phyloP scores from a whole-genome alignment of 1,284 basidiomycete genomes.

The Marasmius tenuissimus region DNA sequence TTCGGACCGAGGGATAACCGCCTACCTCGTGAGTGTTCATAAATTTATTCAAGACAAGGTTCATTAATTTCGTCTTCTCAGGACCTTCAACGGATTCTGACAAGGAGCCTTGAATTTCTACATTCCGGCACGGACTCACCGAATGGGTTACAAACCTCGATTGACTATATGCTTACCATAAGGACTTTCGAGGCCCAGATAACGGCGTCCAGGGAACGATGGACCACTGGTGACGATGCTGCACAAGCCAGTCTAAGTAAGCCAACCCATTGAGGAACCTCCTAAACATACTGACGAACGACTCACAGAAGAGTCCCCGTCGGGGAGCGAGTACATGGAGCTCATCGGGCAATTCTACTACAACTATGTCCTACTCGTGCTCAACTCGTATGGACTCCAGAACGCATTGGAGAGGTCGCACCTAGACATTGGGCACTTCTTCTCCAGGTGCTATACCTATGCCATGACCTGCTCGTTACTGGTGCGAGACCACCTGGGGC shows the following conservation, averaged over 20 bases:
- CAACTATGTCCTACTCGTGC: slow-evolving; percentile 82
- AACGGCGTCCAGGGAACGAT: slow-evolving; percentile 66
- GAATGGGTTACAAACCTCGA: slow-evolving; percentile 85
- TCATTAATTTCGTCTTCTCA: slow-evolving; percentile 26
- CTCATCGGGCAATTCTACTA: slow-evolving; percentile 75
- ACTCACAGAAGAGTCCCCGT: slow-evolving; percentile 29
- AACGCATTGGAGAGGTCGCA: slow-evolving; percentile 81
- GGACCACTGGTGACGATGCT: slow-evolving; percentile 37
- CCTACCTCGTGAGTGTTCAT: slow-evolving; percentile 60
- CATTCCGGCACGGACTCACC: slow-evolving; percentile 83
- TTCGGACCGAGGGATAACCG: slow-evolving; percentile 64
- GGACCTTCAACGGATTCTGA: slow-evolving; percentile 87
- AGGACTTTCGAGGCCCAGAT: slow-evolving; percentile 85
- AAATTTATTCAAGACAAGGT: slow-evolving; percentile 6
- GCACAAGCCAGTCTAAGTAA: slow-evolving; percentile 16
- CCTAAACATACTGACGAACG: slow-evolving; percentile 3
- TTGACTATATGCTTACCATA: slow-evolving; percentile 84
- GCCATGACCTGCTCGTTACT: slow-evolving; percentile 71
- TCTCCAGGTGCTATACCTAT: slow-evolving; percentile 77
- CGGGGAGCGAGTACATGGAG: slow-evolving; percentile 43
- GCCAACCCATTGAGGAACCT: background rate
- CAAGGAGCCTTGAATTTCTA: slow-evolving; percentile 86
- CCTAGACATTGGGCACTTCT: slow-evolving; percentile 84
- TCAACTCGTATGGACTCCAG: slow-evolving; percentile 95
- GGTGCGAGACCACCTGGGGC: slow-evolving; percentile 75